phyloP scores from a whole-genome alignment of 352 stramenopile genomes.

The Phytophthora sp. region DNA sequence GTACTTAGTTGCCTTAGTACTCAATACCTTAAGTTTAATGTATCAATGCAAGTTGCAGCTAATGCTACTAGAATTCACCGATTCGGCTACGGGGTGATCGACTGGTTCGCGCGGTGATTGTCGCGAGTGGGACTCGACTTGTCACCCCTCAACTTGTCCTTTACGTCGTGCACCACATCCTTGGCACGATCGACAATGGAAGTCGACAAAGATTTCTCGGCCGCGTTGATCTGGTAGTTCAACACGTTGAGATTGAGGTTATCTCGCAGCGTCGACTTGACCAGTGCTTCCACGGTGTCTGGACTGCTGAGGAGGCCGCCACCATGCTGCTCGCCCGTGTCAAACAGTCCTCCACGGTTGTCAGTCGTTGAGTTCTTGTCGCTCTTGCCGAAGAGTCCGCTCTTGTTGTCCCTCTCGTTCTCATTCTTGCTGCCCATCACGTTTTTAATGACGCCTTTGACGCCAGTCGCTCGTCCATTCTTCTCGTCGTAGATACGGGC shows the following conservation, averaged over 20 bases:
- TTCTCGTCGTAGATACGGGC: constrained; percentile 31
- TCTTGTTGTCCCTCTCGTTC: neutral
- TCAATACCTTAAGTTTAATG: neutral
- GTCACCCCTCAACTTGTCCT: constrained; percentile 23
- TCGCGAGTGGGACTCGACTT: constrained; percentile 1
- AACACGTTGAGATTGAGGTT: constrained; percentile 32
- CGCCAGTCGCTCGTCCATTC: constrained; percentile 5
- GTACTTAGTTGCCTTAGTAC: neutral
- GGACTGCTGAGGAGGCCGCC: constrained; percentile 5
- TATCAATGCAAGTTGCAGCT: too few relatives aligned
- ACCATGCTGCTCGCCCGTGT: neutral
- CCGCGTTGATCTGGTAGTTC: constrained; percentile 28
- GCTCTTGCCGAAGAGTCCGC: neutral
- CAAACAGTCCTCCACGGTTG: neutral
- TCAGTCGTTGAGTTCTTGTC: neutral
- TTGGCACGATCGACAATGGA: constrained; percentile 26
- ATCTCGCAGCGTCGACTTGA: constrained; percentile 23
- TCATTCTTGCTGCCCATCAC: constrained; percentile 7
- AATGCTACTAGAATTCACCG: neutral
- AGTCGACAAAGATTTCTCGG: constrained; percentile 19
- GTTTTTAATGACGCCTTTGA: constrained; percentile 27
- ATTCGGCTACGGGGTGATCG: neutral
- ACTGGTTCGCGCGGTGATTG: neutral
- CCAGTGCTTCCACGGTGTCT: constrained; percentile 29
- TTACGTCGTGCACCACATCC: constrained; percentile 26